Conservation (phyloP, 257 asterid genomes). For the Eucommia ulmoides region DNA sequence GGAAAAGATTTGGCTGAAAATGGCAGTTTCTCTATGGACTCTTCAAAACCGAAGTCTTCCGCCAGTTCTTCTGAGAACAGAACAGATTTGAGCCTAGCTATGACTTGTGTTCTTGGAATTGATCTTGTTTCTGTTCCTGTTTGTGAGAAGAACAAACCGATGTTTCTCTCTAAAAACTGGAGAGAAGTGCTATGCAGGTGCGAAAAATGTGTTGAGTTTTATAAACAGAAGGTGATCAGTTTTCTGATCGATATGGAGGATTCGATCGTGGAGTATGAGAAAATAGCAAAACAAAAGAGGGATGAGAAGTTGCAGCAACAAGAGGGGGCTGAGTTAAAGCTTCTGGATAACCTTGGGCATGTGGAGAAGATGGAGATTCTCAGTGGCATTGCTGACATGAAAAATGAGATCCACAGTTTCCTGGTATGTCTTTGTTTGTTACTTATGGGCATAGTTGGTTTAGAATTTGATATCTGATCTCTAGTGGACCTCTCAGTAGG, state of each 20-base stretch:
- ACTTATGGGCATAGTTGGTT: too few relatives aligned
- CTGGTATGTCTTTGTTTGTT: constrained; percentile 34
- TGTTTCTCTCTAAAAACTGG: constrained; percentile 76
- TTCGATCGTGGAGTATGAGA: constrained; percentile 87
- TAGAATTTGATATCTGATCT: too few relatives aligned
- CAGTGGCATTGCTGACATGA: constrained; percentile 80
- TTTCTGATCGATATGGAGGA: constrained; percentile 82
- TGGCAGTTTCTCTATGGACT: constrained; percentile 15
- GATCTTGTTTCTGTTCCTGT: constrained; percentile 26
- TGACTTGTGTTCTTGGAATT: constrained; percentile 36
- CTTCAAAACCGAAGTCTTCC: constrained; percentile 2
- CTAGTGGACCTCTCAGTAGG: too few relatives aligned
- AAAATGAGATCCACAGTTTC: constrained; percentile 53
- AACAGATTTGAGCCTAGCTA: constrained; percentile 22
- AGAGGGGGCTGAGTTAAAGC: constrained; percentile 50
- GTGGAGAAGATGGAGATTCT: constrained; percentile 74
- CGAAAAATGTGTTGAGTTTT: constrained; percentile 41
- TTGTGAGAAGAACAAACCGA: constrained; percentile 30
- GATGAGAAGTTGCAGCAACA: constrained; percentile 61
- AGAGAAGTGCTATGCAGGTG: constrained; percentile 71
- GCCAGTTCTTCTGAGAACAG: constrained; percentile 3
- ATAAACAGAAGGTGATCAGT: constrained; percentile 41
- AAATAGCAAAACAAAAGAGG: constrained; percentile 64
- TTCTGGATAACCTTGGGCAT: constrained; percentile 68
- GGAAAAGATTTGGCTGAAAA: constrained; percentile 25